Evolutionary conservation across 139 green algal species (phyloP), one percentile per base, ranked within the genome.

Genomic region (Pseudopediastrum boryanum): DNA sequence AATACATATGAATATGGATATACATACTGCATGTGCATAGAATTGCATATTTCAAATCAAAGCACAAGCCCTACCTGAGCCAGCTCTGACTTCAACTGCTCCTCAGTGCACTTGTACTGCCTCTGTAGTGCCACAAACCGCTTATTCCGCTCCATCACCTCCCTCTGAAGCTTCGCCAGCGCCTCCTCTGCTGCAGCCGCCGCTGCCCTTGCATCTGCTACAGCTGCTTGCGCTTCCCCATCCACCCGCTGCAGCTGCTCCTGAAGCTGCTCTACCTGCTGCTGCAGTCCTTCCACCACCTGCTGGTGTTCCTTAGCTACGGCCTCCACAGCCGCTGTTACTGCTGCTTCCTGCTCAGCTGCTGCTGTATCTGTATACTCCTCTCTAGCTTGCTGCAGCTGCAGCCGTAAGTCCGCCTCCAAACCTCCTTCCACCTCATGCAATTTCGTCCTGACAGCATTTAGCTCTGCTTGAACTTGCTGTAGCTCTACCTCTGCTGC

Each of bases 41-140:
- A n/a, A n/a, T n/a, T n/a, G n/a, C n/a, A n/a, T n/a, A 66, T 33
- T 44, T 16, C 2, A 44, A 19, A 41, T 46, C 27, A 10, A 68
- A 3, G 13, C 54, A 2, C 59, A 6, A 19, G 16, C 43, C 61
- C 16, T 21, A 69, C 61, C 61, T 69, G 61, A 16, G 43, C 61
- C 61, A 69, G 61, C 23, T 69, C 61, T 35, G 19, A 16, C 39
- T 25, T 39, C 43, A 63, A 31, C 29, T 29, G 27, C 48, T 76
- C 46, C 19, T 64, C 39, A n/a, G 36, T 62, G 42, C 33, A 46
- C n/a, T 44, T 58, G 39, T 35, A 50, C 5, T 19, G 38, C 16
- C 61, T 70, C 21, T 80, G 58, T 2, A 80, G 39, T 19, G 59
- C 59, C 43, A 72, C 35, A 27, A 72, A 80, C 16, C 73, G 59